Evolutionary conservation across 2,329 filamentous ascomycete genomes (phyloP).

Genomic region (Berkeleyomyces basicola): DNA sequence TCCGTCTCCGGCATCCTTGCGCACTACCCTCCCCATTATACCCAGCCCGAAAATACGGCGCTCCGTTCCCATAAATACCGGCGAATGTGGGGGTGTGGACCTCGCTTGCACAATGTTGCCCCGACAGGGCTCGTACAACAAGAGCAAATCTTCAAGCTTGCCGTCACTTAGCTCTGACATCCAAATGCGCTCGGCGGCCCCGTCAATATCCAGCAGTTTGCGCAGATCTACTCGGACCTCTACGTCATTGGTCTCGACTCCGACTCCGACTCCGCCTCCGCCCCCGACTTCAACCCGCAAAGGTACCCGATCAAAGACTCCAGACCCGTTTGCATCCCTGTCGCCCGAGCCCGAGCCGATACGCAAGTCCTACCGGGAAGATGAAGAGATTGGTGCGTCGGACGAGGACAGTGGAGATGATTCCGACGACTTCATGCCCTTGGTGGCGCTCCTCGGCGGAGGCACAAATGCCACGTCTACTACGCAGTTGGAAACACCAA

Average conservation of each 20-base stretch:
- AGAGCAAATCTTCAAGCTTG: background rate
- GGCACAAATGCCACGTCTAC: background rate
- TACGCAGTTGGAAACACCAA: background rate
- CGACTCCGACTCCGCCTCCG: background rate
- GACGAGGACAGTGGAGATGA: constrained; percentile 52
- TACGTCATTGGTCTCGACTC: background rate
- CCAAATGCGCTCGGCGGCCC: background rate
- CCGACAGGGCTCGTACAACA: background rate
- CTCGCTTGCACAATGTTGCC: background rate
- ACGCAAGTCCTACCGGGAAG: constrained; percentile 24
- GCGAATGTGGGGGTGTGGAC: background rate
- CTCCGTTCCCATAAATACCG: background rate
- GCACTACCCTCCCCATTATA: constrained; percentile 7
- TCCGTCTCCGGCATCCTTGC: background rate
- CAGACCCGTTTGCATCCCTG: constrained; percentile 5
- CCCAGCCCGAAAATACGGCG: constrained; percentile 1
- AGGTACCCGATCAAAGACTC: background rate
- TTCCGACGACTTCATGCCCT: constrained; percentile 40
- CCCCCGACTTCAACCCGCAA: background rate
- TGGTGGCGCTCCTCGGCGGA: background rate
- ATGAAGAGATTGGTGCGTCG: constrained; percentile 48
- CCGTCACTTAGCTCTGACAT: background rate
- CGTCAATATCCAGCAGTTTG: background rate
- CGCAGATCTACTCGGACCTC: background rate
- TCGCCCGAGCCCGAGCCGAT: background rate